Percentiles rank a stretch among this genome's conserved stretches.
Evolutionary conservation across 192 early-diverging fungal genomes (phyloP).

Genomic region (Coemansia sp.): DNA sequence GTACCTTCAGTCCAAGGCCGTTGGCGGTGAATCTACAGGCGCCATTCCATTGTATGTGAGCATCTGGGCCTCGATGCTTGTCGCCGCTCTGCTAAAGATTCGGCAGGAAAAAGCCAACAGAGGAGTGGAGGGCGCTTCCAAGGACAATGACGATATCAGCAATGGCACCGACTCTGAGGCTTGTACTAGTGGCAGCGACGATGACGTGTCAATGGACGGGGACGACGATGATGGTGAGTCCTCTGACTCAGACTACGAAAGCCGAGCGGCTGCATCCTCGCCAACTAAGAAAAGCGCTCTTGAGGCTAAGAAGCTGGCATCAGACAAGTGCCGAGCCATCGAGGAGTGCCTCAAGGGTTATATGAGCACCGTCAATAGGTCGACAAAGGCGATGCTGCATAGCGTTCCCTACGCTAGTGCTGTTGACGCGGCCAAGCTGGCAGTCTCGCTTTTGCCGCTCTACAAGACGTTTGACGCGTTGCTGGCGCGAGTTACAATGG

Average conservation of each 20-base stretch:
- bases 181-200: not conserved
- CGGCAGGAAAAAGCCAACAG: not conserved
- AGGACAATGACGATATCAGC: not conserved
- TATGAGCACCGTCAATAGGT: conserved; percentile 32
- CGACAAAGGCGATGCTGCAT: conserved; percentile 27
- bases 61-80: conserved; percentile 37
- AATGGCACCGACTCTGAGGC: not conserved
- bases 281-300: not conserved
- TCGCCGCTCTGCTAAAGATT: conserved; percentile 33
- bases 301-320: not conserved
- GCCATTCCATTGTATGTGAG: conserved; percentile 38
- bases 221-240: not conserved
- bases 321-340: conserved; percentile 31
- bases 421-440: conserved; percentile 37
- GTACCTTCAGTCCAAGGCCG: conserved; percentile 35
- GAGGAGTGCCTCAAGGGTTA: conserved; percentile 36
- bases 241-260: not conserved
- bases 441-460: conserved; percentile 57
- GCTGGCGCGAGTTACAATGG: conserved; percentile 61
- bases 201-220: not conserved
- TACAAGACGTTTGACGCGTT: conserved; percentile 70
- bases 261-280: not conserved
- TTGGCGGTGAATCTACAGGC: conserved; percentile 25
- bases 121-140: not conserved
- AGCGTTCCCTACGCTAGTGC: conserved; percentile 17